Conservation (phyloP, 148 eudicot genomes). For the Rhododendron ovatum region DNA sequence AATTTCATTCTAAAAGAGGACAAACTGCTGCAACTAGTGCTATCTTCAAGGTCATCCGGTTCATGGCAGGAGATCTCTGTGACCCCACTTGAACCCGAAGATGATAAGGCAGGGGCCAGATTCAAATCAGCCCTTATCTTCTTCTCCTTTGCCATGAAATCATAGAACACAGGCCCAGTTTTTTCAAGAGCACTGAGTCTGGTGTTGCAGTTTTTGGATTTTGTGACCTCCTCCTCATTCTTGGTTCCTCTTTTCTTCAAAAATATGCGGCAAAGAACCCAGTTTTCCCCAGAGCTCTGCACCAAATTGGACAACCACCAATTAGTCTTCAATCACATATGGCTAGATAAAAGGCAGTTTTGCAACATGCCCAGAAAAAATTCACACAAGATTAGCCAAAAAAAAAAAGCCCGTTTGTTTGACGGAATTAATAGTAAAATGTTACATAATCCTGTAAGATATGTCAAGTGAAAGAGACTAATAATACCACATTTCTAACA, state of each 20-base stretch:
- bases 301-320: background rate
- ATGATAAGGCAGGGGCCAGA: conserved; percentile 50
- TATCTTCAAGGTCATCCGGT: conserved; percentile 54
- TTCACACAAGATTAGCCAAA: background rate
- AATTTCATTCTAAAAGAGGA: conserved; percentile 30
- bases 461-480: background rate
- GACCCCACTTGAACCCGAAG: conserved; percentile 77
- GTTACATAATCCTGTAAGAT: background rate
- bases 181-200: background rate
- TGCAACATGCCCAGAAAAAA: background rate
- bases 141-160: conserved; percentile 57
- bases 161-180: conserved; percentile 57
- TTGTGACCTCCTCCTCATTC: conserved; percentile 24
- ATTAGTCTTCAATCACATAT: background rate
- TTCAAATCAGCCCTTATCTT: conserved; percentile 44
- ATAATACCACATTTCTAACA: background rate
- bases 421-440: background rate
- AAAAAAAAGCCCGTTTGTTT: background rate
- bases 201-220: background rate
- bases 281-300: conserved; percentile 36
- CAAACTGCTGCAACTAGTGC: conserved; percentile 61
- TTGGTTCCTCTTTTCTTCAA: conserved; percentile 60
- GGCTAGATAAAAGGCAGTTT: background rate
- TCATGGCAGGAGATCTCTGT: conserved; percentile 43
- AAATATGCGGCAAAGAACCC: conserved; percentile 91